Base-by-base conservation (phyloP, 768 basidiomycete genomes). In the Tubosaeta sp. region DNA sequence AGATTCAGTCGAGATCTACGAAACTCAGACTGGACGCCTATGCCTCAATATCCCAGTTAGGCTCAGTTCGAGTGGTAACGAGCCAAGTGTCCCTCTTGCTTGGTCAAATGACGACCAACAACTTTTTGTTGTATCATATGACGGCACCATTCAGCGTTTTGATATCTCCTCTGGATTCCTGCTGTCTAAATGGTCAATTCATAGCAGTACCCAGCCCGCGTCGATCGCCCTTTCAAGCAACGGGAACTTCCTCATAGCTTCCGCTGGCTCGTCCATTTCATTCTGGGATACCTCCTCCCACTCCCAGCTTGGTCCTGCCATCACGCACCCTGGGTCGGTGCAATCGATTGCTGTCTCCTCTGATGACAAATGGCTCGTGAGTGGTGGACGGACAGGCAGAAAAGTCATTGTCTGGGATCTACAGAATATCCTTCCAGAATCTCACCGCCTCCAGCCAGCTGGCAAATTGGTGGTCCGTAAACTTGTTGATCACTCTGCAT, bases 41-140 rank as follows among this genome's bases (percentile, higher is more conserved):
- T 43, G 55, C 4, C 22, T 59, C 27, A 24, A 55, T 29, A 41
- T 59, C 24, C 51, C 48, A 27, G 44, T 51, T 27, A 49, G 22
- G 24, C 41, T 59, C 45, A 59, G 51, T 25, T 51, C 56, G 8
- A 34, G 18, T 29, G 53, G 57, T n/a, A 57, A 51, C 7, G 49
- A 57, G 35, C 55, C 51, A 16, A 56, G 54, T 5, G 16, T 40
- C 13, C 54, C 59, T 6, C 49, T 60, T 6, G 59, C 52, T 35
- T 60, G 59, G 59, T 59, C 57, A 19, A 42, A 34, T 12, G 57
- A 59, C 22, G 58, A 48, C 22, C 47, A 29, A 13, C 43, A 34
- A 13, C 35, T 60, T 10, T 60, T 60, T 30, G 44, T 25, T 10
- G 38, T 38, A 32, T 60, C 57, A 4, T 18, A 42, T 8, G 44